Evolutionary conservation across 345 rosid genomes (phyloP).

Genomic region (Rhodamnia rubescens): DNA sequence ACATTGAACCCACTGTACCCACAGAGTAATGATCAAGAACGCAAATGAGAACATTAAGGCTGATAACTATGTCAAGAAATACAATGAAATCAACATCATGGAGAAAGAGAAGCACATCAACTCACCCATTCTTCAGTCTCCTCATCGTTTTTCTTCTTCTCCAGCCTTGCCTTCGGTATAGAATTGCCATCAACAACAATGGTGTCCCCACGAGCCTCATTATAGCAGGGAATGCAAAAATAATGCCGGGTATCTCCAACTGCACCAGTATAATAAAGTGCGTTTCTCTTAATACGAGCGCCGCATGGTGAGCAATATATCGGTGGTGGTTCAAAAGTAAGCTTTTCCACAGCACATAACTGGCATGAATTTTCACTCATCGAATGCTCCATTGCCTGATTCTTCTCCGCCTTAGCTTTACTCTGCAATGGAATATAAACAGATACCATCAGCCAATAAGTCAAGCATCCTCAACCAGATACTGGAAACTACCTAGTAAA

Average conservation of each 20-base stretch:
- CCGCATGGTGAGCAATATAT: slow-evolving; percentile 94
- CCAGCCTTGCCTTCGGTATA: slow-evolving; percentile 65
- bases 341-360: slow-evolving; percentile 97
- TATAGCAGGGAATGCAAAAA: slow-evolving; percentile 93
- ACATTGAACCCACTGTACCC: slow-evolving; percentile 96
- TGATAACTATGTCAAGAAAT: slow-evolving; percentile 4
- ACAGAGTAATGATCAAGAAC: not conserved
- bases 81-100: not conserved
- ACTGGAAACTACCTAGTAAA: not conserved
- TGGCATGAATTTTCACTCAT: slow-evolving; percentile 99
- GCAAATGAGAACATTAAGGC: not conserved
- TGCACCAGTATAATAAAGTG: slow-evolving; percentile 86
- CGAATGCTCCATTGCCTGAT: slow-evolving; percentile 92
- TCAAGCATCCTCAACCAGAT: not conserved
- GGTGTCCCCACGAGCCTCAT: slow-evolving; percentile 87
- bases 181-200: slow-evolving; percentile 62
- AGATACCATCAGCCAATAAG: not conserved
- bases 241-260: slow-evolving; percentile 84
- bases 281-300: slow-evolving; percentile 95
- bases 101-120: not conserved
- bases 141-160: slow-evolving; percentile 97
- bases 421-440: slow-evolving; percentile 40
- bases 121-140: slow-evolving; percentile 99
- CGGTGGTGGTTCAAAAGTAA: slow-evolving; percentile 98
- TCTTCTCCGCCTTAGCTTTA: slow-evolving; percentile 92